These are phyloP conservation scores for Entoloma clypeatum DNA, from an alignment of 1,284 basidiomycete genomes.

Conservation along the genomic window DNA sequence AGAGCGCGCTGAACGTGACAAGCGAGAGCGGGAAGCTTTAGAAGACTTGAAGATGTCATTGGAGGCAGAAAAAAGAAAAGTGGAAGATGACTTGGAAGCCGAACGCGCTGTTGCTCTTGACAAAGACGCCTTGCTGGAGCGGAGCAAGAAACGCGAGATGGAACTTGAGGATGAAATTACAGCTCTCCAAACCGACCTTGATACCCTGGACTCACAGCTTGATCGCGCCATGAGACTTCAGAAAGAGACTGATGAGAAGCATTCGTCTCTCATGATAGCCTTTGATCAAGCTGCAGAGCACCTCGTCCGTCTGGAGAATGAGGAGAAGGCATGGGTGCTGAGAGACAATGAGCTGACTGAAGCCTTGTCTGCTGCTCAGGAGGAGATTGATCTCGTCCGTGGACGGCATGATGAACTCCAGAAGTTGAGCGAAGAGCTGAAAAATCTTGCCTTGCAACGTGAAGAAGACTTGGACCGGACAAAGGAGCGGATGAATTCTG, in stretches of 20 bases:
- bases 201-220: conserved; percentile 82
- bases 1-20: conserved; percentile 84
- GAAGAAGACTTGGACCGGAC: conserved; percentile 78
- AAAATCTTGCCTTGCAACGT: conserved; percentile 65
- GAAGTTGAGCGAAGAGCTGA: conserved; percentile 69
- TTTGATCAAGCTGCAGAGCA: conserved; percentile 85
- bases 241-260: conserved; percentile 76
- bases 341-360: conserved; percentile 59
- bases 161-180: conserved; percentile 85
- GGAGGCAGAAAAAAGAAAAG: conserved; percentile 76
- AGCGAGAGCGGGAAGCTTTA: conserved; percentile 73
- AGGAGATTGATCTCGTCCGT: conserved; percentile 54
- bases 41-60: conserved; percentile 77
- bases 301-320: conserved; percentile 73
- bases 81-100: conserved; percentile 79
- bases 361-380: conserved; percentile 55
- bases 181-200: conserved; percentile 80
- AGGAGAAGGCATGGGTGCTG: conserved; percentile 65
- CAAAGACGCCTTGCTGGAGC: conserved; percentile 82
- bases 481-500: conserved; percentile 73
- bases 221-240: conserved; percentile 76
- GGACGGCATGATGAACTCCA: conserved; percentile 59
- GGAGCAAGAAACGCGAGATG: conserved; percentile 81
- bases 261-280: conserved; percentile 63
- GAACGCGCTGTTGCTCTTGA: conserved; percentile 81